Conservation (phyloP, 148 eudicot genomes). For the Salicornia ramosissima region DNA sequence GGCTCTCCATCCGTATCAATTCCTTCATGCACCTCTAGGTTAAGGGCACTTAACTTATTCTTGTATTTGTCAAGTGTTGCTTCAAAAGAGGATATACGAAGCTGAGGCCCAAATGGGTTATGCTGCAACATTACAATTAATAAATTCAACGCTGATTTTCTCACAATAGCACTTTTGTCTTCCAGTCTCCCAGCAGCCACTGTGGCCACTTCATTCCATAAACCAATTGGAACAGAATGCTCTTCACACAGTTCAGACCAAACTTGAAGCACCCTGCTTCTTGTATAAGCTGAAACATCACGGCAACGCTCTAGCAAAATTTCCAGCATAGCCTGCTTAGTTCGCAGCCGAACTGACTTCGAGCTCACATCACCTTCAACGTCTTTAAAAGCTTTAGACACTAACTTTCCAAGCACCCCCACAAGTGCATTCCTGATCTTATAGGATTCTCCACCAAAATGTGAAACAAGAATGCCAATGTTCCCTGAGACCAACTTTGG, state of each 20-base stretch:
- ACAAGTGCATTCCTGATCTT: constrained; percentile 96
- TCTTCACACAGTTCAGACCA: constrained; percentile 97
- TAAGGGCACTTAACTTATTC: constrained; percentile 71
- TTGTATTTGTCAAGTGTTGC: constrained; percentile 79
- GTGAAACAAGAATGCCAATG: constrained; percentile 84
- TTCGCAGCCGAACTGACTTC: constrained; percentile 75
- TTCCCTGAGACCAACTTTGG: constrained; percentile 84
- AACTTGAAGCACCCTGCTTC: constrained; percentile 92
- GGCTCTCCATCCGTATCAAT: constrained; percentile 34
- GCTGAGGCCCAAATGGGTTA: constrained; percentile 98
- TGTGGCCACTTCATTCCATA: constrained; percentile 93
- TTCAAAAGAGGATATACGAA: constrained; percentile 75
- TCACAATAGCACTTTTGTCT: constrained; percentile 88
- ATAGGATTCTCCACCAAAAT: constrained; percentile 95
- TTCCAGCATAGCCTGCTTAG: constrained; percentile 98
- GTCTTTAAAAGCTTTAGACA: constrained; percentile 81
- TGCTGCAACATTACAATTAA: constrained; percentile 93
- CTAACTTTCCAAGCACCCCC: constrained; percentile 82
- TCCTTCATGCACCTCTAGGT: constrained; percentile 45
- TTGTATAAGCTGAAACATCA: constrained; percentile 93
- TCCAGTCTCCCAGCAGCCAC: constrained; percentile 91
- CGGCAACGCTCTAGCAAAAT: constrained; percentile 85
- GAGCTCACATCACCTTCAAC: constrained; percentile 85
- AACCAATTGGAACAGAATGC: constrained; percentile 79
- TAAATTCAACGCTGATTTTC: constrained; percentile 86